Base-by-base conservation (phyloP, 768 basidiomycete species). In the Rhizopogon vesiculosus region DNA sequence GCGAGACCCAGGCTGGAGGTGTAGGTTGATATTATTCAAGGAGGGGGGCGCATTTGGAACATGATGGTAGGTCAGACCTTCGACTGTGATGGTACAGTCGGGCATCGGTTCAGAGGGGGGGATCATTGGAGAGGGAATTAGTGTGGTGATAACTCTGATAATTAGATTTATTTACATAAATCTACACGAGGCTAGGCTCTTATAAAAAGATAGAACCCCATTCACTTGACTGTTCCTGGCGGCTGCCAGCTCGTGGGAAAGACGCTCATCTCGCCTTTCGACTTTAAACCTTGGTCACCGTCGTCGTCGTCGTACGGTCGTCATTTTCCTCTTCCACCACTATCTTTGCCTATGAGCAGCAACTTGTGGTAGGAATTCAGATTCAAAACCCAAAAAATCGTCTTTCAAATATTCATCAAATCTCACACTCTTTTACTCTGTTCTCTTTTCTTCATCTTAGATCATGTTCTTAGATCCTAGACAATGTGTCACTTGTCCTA, bases 1-100 rank as follows among this genome's bases (percentile, higher is more conserved):
- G 46, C 95, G 80, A 2, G 88, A 88, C 1, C 93, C 96, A 16
- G 71, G 74, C 2, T 84, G 83, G 4, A 98, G 80, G 52, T 75
- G 61, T 29, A 98, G 72, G 60, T 75, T 75, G 59, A 98, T 76
- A 62, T 87, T 74, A 9, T 73, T 60, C 40, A 99, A 80, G 1
- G 91, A 82, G 1, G 83, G 77, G 2, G 72, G 65, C 3, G 63
- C 59, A 45, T 58, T 61, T 7, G 74, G 61, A 19, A 68, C 70
- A 62, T 91, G 85, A 13, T 67, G 53, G 68, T 86, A 94, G 5
- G 86, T 83, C 18, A 92, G 69, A 53, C 75, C 69, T 7, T 62
- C 59, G 3, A 86, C 76, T 35, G 77, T 65, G 60, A 73, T 70
- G 52, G 61, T 48, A 31, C 40, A 51, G 39, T 56, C 31, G 51